Percentiles rank a stretch among this genome's conserved stretches.
Evolutionary conservation across 805 yeast species (phyloP).

Genomic region (Ogataea paraovalis): DNA sequence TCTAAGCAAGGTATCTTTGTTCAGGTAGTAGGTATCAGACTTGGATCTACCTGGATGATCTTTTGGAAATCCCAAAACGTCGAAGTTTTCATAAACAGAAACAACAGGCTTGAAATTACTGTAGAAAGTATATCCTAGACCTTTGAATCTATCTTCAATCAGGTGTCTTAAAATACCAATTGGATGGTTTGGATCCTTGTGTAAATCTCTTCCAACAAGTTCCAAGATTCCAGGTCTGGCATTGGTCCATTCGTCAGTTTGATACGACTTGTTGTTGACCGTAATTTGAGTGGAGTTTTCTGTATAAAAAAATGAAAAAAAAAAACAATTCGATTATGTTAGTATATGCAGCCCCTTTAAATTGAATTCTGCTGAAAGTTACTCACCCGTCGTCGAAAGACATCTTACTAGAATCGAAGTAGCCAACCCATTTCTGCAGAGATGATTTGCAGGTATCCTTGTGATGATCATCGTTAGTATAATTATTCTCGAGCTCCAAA

Average conservation of each 20-base stretch:
- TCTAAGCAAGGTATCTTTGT: conserved; percentile 65
- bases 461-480: no score
- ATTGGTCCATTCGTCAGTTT: conserved; percentile 79
- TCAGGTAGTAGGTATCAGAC: conserved; percentile 90
- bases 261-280: conserved; percentile 48
- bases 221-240: conserved; percentile 69
- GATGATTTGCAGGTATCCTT: no score
- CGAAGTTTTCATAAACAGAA: conserved; percentile 79
- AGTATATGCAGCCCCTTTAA: neutral
- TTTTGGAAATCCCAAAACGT: conserved; percentile 81
- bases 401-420: neutral
- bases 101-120: conserved; percentile 83
- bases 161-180: conserved; percentile 77
- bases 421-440: no score
- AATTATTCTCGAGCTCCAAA: no score
- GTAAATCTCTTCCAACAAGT: conserved; percentile 69
- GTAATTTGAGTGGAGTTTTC: neutral
- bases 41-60: conserved; percentile 93
- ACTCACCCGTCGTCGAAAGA: neutral
- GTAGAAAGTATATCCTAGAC: conserved; percentile 71
- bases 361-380: no score
- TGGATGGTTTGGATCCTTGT: conserved; percentile 75
- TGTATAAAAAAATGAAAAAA: no score
- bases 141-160: conserved; percentile 63
- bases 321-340: no score